A percentile compares a stretch with the other conserved stretches of the same genome.
These are phyloP conservation scores for Rubus parviflorus DNA, from an alignment of 306 rosid genomes.

Conservation along the genomic window DNA sequence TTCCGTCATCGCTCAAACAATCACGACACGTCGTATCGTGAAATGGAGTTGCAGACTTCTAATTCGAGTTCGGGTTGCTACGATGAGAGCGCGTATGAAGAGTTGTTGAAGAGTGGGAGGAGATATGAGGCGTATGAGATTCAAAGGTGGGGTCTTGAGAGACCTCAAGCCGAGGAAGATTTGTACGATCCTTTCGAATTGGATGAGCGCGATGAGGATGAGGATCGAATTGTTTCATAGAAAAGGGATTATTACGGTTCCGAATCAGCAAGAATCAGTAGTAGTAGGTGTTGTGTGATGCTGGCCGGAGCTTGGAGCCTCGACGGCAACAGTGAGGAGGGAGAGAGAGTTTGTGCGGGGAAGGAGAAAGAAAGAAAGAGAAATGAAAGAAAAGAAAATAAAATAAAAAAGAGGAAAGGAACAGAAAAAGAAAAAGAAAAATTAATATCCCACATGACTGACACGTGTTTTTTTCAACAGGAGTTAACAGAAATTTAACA, in stretches of 20 bases:
- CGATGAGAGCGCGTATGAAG: constrained; percentile 21
- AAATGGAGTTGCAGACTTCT: constrained; percentile 10
- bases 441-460: too few relatives aligned
- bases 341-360: too few relatives aligned
- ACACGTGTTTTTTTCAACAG: too few relatives aligned
- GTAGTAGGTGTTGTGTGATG: constrained; percentile 41
- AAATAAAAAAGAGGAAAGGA: too few relatives aligned
- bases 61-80: constrained; percentile 21
- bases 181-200: constrained; percentile 40
- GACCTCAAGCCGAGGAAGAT: constrained; percentile 19
- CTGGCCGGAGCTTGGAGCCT: too few relatives aligned
- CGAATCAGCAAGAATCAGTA: constrained; percentile 43
- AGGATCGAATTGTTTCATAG: constrained; percentile 23
- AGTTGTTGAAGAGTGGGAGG: constrained; percentile 24
- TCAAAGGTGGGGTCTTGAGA: constrained; percentile 40
- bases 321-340: too few relatives aligned
- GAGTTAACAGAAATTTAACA: too few relatives aligned
- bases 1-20: too few relatives aligned
- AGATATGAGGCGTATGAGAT: constrained; percentile 22
- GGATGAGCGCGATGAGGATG: constrained; percentile 31
- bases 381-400: too few relatives aligned
- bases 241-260: constrained; percentile 51
- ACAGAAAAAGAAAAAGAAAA: too few relatives aligned
- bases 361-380: too few relatives aligned
- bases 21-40: constrained; percentile 19